Conservation (phyloP, 768 basidiomycete genomes). For the Dioszegia aurantiaca region DNA sequence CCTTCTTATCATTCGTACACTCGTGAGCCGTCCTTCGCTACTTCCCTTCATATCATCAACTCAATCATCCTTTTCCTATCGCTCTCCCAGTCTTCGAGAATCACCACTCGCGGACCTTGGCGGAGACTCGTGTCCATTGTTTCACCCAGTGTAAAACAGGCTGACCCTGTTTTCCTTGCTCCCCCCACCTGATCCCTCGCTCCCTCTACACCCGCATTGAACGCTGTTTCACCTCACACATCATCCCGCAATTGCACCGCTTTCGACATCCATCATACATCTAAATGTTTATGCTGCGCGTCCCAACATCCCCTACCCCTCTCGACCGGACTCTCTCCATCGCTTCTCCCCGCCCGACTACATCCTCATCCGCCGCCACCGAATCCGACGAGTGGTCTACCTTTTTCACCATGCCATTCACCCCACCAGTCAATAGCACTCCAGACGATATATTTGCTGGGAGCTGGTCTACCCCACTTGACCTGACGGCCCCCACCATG, state of each 20-base stretch:
- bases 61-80: too few relatives aligned
- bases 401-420: conserved; percentile 10
- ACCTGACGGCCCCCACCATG: conserved; percentile 21
- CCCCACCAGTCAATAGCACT: background rate
- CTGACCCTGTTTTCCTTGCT: background rate
- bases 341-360: conserved; percentile 6
- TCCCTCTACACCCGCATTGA: background rate
- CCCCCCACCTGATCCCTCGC: too few relatives aligned
- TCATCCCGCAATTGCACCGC: background rate
- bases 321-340: background rate
- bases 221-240: background rate
- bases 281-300: background rate
- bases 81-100: too few relatives aligned
- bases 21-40: background rate
- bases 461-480: conserved; percentile 20
- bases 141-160: background rate
- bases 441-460: conserved; percentile 14
- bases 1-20: too few relatives aligned
- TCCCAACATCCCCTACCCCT: background rate
- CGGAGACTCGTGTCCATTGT: too few relatives aligned
- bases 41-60: too few relatives aligned
- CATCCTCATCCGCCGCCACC: conserved; percentile 9
- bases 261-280: background rate
- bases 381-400: conserved; percentile 1
- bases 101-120: too few relatives aligned